Conservation (phyloP, 345 rosid species). For the Atalantia buxifolia region DNA sequence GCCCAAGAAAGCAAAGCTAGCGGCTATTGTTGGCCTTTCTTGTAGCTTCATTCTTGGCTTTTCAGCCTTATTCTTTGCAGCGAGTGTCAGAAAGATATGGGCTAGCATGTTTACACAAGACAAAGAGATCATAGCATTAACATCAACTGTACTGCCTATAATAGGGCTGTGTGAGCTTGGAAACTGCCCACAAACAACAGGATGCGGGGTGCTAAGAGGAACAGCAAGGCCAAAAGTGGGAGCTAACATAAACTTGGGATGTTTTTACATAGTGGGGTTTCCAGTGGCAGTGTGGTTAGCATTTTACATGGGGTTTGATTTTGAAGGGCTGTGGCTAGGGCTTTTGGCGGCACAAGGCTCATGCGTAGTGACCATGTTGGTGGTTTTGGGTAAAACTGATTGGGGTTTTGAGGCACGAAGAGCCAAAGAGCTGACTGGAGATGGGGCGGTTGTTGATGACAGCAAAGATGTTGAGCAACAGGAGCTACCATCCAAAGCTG, state of each 20-base stretch:
- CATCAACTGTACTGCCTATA: conserved; percentile 59
- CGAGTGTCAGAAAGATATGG: conserved; percentile 53
- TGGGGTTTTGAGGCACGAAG: conserved; percentile 56
- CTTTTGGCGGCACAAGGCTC: conserved; percentile 68
- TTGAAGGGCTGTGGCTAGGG: conserved; percentile 69
- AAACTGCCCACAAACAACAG: conserved; percentile 78
- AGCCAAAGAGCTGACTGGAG: conserved; percentile 52
- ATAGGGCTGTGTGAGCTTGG: conserved; percentile 78
- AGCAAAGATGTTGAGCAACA: conserved; percentile 20
- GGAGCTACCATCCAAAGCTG: conserved; percentile 20
- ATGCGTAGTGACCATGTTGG: conserved; percentile 56
- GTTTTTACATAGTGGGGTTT: conserved; percentile 63
- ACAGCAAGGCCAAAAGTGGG: conserved; percentile 75
- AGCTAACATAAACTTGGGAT: conserved; percentile 66
- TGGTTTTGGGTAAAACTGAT: conserved; percentile 51
- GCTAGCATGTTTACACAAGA: conserved; percentile 66
- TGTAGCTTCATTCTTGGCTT: conserved; percentile 56
- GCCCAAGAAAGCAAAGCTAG: conserved; percentile 50
- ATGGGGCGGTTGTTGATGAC: conserved; percentile 22
- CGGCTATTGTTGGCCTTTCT: conserved; percentile 51
- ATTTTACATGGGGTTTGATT: conserved; percentile 50
- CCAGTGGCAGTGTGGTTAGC: conserved; percentile 61
- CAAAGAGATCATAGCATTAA: conserved; percentile 46
- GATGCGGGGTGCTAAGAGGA: conserved; percentile 74
- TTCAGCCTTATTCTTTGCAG: conserved; percentile 42